Conservation (phyloP, 768 basidiomycete species). For the Leucocoprinus leucothites region DNA sequence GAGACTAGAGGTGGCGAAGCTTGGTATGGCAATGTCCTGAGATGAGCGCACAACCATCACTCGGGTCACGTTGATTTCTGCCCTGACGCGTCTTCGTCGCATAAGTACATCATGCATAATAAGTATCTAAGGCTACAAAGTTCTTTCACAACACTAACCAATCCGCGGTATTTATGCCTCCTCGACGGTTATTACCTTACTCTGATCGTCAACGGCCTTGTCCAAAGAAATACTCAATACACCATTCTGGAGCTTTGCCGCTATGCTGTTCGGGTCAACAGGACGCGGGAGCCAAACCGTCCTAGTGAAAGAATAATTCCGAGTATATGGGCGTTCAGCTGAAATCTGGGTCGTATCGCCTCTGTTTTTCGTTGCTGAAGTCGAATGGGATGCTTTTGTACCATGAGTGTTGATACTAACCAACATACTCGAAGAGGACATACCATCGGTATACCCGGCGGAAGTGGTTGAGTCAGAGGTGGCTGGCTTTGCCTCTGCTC, state of each 20-base stretch:
- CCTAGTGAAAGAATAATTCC: constrained; percentile 55
- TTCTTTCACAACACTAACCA: background rate
- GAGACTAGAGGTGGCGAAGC: constrained; percentile 4
- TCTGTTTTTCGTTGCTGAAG: constrained; percentile 21
- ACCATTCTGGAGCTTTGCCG: constrained; percentile 66
- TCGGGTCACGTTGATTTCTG: constrained; percentile 12
- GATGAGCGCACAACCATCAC: constrained; percentile 5
- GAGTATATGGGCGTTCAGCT: constrained; percentile 57
- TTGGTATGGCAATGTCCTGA: constrained; percentile 3
- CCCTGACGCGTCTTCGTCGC: background rate
- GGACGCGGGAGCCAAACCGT: constrained; percentile 71
- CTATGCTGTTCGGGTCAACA: constrained; percentile 53
- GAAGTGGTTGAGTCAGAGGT: constrained; percentile 20
- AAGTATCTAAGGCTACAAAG: background rate
- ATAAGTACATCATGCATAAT: too few species aligned
- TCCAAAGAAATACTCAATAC: constrained; percentile 61
- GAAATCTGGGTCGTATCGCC: constrained; percentile 45
- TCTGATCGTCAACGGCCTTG: constrained; percentile 58
- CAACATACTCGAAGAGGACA: constrained; percentile 3
- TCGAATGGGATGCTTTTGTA: constrained; percentile 12
- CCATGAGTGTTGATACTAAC: background rate
- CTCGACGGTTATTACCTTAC: constrained; percentile 44
- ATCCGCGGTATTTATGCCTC: constrained; percentile 12
- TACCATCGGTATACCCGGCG: constrained; percentile 26
- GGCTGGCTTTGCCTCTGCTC: constrained; percentile 14